A percentile compares a stretch with the other conserved stretches of the same genome.
phyloP scores from a whole-genome alignment of 179 eudicot species.

The Pouteria campechiana region DNA sequence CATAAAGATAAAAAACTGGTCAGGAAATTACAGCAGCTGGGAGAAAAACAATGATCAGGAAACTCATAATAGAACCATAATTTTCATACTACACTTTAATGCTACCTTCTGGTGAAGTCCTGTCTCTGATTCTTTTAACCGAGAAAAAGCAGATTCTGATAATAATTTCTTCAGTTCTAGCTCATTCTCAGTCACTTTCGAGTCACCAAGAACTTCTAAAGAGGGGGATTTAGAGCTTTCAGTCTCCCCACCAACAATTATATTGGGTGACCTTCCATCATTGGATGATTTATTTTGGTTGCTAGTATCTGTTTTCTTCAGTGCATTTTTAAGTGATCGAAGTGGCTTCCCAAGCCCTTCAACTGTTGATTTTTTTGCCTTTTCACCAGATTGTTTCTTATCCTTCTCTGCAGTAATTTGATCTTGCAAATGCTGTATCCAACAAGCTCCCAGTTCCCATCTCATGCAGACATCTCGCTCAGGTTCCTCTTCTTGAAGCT shows the following conservation, averaged over 20 bases:
- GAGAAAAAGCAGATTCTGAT: slow-evolving; percentile 78
- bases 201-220: slow-evolving; percentile 24
- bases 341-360: slow-evolving; percentile 97
- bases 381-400: slow-evolving; percentile 58
- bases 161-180: slow-evolving; percentile 49
- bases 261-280: slow-evolving; percentile 21
- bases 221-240: slow-evolving; percentile 22
- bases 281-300: slow-evolving; percentile 22
- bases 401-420: slow-evolving; percentile 78
- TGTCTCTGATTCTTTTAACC: slow-evolving; percentile 79
- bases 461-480: slow-evolving; percentile 50
- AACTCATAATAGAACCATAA: too few relatives aligned
- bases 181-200: slow-evolving; percentile 41
- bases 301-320: slow-evolving; percentile 50
- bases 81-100: background rate
- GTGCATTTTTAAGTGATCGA: slow-evolving; percentile 67
- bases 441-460: slow-evolving; percentile 99
- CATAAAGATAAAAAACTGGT: too few relatives aligned
- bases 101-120: slow-evolving; percentile 91
- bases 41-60: too few relatives aligned
- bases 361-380: slow-evolving; percentile 77
- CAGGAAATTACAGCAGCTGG: too few relatives aligned
- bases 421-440: slow-evolving; percentile 98
- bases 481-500: slow-evolving; percentile 63
- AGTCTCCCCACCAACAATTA: slow-evolving; percentile 23